Evolutionary conservation across 1,284 basidiomycete species (phyloP).

Genomic region (Leccinum subrobustum): DNA sequence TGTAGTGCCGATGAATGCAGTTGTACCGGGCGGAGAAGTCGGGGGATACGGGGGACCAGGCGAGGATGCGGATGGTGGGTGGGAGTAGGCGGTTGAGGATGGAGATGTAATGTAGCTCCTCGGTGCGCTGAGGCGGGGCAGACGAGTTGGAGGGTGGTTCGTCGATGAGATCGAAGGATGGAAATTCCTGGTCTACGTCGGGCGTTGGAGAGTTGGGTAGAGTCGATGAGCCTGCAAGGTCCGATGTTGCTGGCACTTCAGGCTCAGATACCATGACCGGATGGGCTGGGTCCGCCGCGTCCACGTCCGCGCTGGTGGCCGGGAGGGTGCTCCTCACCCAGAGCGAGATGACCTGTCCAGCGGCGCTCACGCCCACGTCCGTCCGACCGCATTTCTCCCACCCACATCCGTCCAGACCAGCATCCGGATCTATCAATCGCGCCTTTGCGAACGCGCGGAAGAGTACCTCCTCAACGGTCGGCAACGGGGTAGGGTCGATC

Average conservation of each 20-base stretch:
- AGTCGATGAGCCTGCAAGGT: too few species aligned
- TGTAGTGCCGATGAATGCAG: conserved; percentile 91
- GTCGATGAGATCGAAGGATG: conserved; percentile 19
- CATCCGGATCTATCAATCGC: too few species aligned
- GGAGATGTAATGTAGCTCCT: conserved; percentile 58
- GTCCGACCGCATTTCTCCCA: too few species aligned
- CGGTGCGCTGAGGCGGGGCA: conserved; percentile 18
- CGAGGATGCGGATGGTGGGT: conserved; percentile 85
- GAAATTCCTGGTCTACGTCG: conserved; percentile 11
- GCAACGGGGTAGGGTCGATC: conserved; percentile 36
- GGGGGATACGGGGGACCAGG: conserved; percentile 88
- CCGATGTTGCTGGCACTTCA: too few species aligned
- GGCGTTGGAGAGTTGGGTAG: background rate
- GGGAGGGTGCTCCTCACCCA: conserved; percentile 52
- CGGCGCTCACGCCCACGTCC: too few species aligned
- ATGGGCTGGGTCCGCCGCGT: background rate
- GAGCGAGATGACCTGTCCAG: too few species aligned
- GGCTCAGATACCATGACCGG: background rate
- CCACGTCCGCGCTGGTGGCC: too few species aligned
- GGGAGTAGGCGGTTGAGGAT: conserved; percentile 92
- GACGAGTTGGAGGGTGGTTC: conserved; percentile 31
- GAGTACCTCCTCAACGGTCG: too few species aligned
- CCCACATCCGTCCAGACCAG: too few species aligned
- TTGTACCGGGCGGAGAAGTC: conserved; percentile 89
- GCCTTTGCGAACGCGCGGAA: too few species aligned